Base-by-base conservation (phyloP, 1,139 yeast genomes). In the Pichia sp. region DNA sequence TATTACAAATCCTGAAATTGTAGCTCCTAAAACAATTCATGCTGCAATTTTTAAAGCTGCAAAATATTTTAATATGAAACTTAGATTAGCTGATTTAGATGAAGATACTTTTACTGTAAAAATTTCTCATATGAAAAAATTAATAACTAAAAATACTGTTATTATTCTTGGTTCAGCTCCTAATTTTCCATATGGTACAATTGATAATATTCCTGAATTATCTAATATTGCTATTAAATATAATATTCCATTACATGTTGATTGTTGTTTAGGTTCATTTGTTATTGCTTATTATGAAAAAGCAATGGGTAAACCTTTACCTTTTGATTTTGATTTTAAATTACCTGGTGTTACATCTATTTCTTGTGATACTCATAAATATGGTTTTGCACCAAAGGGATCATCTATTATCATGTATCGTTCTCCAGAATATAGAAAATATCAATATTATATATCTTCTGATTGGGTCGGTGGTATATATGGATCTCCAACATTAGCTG, bases 351-450 rank as follows among this genome's bases (percentile, higher is more conserved):
- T 92, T n/a, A 92, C 97, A 1, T 89, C 97, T 4, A 90, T 92
- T 53, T 86, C 96, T 10, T 92, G 97, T 68, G 98, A 92, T 64
- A 90, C 97, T 25, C 98, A 92, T 72, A 92, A 92, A 66, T 92
- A 92, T 63, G 98, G 97, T 1, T 92, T 90, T 73, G 97, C 97
- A 8, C 97, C 98, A 42, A 92, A 92, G 67, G 98, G 98, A 5
- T 85, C 95, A 0, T 88, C 96, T 0, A 77, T 90, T 38, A 86
- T 92, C 58, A 85, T 92, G 96, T 92, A 92, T 67, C 75, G 97
- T 45, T 68, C 74, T 53, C 62, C 75, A 0, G 73, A 75, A 53
- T 72, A 88, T 51, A 75, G 98, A 49, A 78, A 78, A 57, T 76
- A 85, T 60, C 98, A 92, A 67, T 92, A 92, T 66, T 92, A 84